Conservation (phyloP, 352 stramenopile species). For the Plasmopara halstedii region DNA sequence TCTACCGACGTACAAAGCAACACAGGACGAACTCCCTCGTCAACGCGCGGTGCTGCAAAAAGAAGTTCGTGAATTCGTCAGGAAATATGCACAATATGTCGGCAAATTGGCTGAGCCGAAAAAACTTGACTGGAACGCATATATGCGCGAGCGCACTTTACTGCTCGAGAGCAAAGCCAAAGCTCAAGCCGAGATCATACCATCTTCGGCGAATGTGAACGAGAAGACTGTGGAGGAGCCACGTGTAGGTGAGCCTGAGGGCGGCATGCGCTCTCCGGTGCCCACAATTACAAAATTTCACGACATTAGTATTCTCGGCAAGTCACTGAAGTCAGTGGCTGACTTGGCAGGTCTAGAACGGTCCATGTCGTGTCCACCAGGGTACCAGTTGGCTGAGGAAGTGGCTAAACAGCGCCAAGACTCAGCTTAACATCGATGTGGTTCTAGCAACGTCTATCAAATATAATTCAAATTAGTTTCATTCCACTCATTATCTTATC, state of each 20-base stretch:
- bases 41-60: constrained; percentile 62
- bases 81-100: constrained; percentile 52
- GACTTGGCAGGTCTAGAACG: constrained; percentile 57
- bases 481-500: no score
- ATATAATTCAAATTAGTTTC: no score
- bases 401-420: constrained; percentile 22
- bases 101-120: constrained; percentile 60
- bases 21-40: constrained; percentile 66
- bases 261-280: constrained; percentile 20
- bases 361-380: constrained; percentile 71
- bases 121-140: constrained; percentile 77
- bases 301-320: constrained; percentile 71
- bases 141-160: constrained; percentile 66
- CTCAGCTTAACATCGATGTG: no score
- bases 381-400: constrained; percentile 51
- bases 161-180: constrained; percentile 29
- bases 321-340: constrained; percentile 63
- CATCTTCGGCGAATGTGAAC: constrained; percentile 4
- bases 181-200: constrained; percentile 10
- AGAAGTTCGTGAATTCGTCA: constrained; percentile 70
- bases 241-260: constrained; percentile 18
- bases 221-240: constrained; percentile 19
- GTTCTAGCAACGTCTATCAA: no score
- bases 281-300: constrained; percentile 71
- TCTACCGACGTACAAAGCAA: constrained; percentile 67